Evolutionary conservation across 2,329 filamentous ascomycete genomes (phyloP), one percentile per base, ranked within the genome.

Genomic region (Rosellinia necatrix): DNA sequence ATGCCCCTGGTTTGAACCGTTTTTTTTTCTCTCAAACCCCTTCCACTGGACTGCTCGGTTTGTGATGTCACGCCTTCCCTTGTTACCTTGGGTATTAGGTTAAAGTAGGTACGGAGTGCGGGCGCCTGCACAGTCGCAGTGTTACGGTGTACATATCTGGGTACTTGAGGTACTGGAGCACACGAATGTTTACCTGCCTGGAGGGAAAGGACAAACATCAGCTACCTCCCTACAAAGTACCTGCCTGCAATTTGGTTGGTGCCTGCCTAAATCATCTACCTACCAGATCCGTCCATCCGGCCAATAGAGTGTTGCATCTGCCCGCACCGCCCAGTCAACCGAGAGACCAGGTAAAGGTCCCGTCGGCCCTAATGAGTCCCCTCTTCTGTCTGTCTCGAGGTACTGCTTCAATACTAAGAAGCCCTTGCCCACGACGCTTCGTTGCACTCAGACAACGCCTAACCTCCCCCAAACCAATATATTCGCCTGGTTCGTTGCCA

Each of bases 401-500:
- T 50, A 49, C 55, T 48, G 44, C 65, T 67, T 66, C 64, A 58
- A 60, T 60, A 58, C 42, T 60, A 17, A 54, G 57, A 60, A 44
- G 44, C 46, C 63, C 61, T 42, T 62, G 50, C 40, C 55, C 60
- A 32, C 62, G 42, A 32, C 34, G 47, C 25, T 43, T 61, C 47
- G 60, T 24, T 55, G 22, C 51, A 24, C 44, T 56, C 41, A 34
- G 42, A 37, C 48, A 40, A 59, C 58, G 21, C 38, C 54, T 43
- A 24, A 30, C 47, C 53, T 49, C 46, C 53, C 32, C 43, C 51
- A 55, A 53, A 34, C 29, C 46, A 41, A 22, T 43, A 25, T 13
- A 42, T 34, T 47, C 48, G 30, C 19, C 21, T 8, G 35, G 34
- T 41, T 25, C 21, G 25, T 48, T 46, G 44, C 35, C 42, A 35